Conservation (phyloP, 139 green algal genomes). For the Pleodorina starrii region DNA sequence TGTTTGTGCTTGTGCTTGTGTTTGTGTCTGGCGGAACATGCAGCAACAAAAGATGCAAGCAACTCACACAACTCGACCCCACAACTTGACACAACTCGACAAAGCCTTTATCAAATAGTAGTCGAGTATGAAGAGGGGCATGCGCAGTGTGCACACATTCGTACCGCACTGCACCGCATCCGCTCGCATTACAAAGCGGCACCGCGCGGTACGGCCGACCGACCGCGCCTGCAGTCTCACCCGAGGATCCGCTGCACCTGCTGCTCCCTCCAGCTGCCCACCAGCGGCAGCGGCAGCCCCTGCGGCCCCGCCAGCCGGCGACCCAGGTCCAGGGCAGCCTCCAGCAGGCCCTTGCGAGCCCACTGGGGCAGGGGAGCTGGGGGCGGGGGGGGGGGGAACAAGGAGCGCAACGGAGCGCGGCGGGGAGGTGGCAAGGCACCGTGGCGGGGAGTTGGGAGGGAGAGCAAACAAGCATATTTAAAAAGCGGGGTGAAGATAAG, state of each 20-base stretch:
- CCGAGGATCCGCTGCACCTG: slow-evolving; percentile 34
- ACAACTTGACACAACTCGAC: no score
- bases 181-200: no score
- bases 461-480: not conserved
- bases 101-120: no score
- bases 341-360: slow-evolving; percentile 66
- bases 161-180: no score
- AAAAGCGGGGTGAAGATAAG: no score
- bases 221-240: not conserved
- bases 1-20: no score
- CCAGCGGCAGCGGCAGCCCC: slow-evolving; percentile 40
- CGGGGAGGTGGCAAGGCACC: not conserved
- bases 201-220: no score
- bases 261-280: slow-evolving; percentile 44
- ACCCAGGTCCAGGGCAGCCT: slow-evolving; percentile 64
- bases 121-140: no score
- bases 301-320: slow-evolving; percentile 31
- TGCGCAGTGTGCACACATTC: no score
- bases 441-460: not conserved
- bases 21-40: no score
- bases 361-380: slow-evolving; percentile 49
- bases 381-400: not conserved
- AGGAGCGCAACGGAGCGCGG: not conserved
- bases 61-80: no score
- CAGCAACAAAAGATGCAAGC: no score